Base-by-base conservation (phyloP, 2,329 filamentous ascomycete genomes). In the Diplodia intermedia region DNA sequence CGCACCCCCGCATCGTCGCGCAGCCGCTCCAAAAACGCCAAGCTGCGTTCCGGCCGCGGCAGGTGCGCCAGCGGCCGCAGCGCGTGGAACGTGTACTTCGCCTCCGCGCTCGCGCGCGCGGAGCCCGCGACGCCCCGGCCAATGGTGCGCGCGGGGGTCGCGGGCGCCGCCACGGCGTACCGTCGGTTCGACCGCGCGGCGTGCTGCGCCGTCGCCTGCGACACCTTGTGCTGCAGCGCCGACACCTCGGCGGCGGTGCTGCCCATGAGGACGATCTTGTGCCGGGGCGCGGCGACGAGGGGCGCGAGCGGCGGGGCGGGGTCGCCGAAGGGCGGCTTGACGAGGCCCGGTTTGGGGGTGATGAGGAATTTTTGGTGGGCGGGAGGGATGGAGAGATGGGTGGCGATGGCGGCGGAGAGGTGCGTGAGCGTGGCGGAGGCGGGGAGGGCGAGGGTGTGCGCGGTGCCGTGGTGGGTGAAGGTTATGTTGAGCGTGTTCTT, bases 1-100 rank as follows among this genome's bases (percentile, higher is more conserved):
- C 89, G 89, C 79, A 99, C 94, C 8, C 95, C 95, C 0, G 92
- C 89, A 77, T 99, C 95, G 69, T 90, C 86, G 71, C 89, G 89
- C 3, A 99, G 84, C 0, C 91, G 87, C 76, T 91, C 84, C 2
- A 99, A 86, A 73, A 94, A 92, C 0, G 85, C 82, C 4, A 89
- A 84, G 12, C 90, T 91, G 65, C 89, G 88, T 29, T 90, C 85
- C 0, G 94, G 90, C 66, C 90, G 86, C 0, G 93, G 93, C 0
- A 98, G 89, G 73, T 94, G 89, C 0, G 87, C 82, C 0, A 99
- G 85, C 0, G 94, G 91, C 1, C 89, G 86, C 0, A 98, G 83
- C 0, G 88, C 87, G 71, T 90, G 86, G 80, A 99, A 99, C 0
- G 91, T 97, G 81, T 97, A 97, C 69, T 83, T 84, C 23, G 84